Evolutionary conservation across 768 basidiomycete species (phyloP).

Genomic region (Trichaptum fuscoviolaceum): DNA sequence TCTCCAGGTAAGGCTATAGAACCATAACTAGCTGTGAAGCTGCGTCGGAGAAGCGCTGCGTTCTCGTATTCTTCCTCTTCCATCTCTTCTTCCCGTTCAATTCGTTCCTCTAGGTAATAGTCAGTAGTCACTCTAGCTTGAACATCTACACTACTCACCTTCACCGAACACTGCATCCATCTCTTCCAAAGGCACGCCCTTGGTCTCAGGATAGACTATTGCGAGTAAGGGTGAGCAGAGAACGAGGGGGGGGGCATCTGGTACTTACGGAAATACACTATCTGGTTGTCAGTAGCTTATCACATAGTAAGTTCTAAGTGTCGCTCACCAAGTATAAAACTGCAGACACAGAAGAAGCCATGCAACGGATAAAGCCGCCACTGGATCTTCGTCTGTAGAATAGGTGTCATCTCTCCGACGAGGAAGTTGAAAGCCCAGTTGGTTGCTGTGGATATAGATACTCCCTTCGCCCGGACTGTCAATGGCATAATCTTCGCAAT

Average conservation of each 20-base stretch:
- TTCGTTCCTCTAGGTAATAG: not conserved
- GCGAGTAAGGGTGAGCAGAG: not conserved
- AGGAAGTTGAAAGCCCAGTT: conserved; percentile 30
- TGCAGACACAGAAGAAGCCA: conserved; percentile 31
- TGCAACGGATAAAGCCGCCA: conserved; percentile 45
- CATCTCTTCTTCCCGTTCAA: conserved; percentile 3
- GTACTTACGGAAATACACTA: conserved; percentile 2
- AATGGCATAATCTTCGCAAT: conserved; percentile 32
- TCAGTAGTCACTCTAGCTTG: not conserved
- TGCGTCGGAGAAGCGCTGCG: conserved; percentile 8
- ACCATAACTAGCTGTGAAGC: not conserved
- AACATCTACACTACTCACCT: conserved; percentile 7
- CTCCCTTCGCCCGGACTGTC: conserved; percentile 39
- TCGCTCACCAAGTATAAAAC: conserved; percentile 28
- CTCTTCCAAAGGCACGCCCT: conserved; percentile 30
- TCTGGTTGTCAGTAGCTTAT: conserved; percentile 9
- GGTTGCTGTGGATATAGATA: conserved; percentile 40
- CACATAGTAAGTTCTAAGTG: conserved; percentile 2
- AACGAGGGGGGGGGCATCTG: not conserved
- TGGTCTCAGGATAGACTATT: conserved; percentile 23
- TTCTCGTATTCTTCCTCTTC: conserved; percentile 14
- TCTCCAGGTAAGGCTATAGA: not conserved
- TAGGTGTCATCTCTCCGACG: conserved; percentile 37
- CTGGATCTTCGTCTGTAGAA: conserved; percentile 37
- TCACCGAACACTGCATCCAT: conserved; percentile 33